Percentiles rank a stretch among this genome's conserved stretches.
phyloP scores from a whole-genome alignment of 805 yeast genomes.

The Metschnikowia continentalis region DNA sequence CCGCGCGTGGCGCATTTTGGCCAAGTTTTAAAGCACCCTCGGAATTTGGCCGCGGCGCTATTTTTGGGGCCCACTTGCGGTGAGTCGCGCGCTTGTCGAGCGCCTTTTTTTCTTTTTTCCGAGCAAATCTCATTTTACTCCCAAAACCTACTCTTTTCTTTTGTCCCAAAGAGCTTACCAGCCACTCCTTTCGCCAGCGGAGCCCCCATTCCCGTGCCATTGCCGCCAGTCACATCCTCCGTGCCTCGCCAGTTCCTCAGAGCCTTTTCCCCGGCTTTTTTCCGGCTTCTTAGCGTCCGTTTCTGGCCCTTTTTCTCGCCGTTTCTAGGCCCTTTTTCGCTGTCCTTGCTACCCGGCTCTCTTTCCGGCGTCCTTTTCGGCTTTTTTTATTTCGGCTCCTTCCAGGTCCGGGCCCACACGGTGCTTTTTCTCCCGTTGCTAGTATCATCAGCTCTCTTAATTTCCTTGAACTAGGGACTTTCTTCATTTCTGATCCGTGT shows the following conservation, averaged over 20 bases:
- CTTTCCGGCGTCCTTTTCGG: background rate
- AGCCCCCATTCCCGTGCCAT: constrained; percentile 1
- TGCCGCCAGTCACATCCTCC: background rate
- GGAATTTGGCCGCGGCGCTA: background rate
- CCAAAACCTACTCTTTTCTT: constrained; percentile 4
- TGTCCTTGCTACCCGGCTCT: background rate
- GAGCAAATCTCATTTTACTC: background rate
- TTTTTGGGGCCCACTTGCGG: constrained; percentile 1
- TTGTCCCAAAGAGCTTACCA: constrained; percentile 2
- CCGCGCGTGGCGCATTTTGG: background rate
- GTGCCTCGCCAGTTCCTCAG: background rate
- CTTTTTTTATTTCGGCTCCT: background rate
- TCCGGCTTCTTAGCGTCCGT: background rate
- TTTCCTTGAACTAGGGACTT: background rate
- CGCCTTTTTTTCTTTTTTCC: constrained; percentile 3
- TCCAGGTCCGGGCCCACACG: background rate
- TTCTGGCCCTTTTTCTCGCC: background rate
- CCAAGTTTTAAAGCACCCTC: background rate
- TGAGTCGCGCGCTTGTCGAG: background rate
- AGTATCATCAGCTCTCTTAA: background rate
- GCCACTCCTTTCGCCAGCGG: constrained; percentile 4
- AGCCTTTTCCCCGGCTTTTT: background rate
- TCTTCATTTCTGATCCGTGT: background rate
- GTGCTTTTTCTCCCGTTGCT: background rate
- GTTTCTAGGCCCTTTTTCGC: background rate